These are phyloP conservation scores for Saussurea involucrata DNA, from an alignment of 129 eudicot species.

Conservation along the genomic window DNA sequence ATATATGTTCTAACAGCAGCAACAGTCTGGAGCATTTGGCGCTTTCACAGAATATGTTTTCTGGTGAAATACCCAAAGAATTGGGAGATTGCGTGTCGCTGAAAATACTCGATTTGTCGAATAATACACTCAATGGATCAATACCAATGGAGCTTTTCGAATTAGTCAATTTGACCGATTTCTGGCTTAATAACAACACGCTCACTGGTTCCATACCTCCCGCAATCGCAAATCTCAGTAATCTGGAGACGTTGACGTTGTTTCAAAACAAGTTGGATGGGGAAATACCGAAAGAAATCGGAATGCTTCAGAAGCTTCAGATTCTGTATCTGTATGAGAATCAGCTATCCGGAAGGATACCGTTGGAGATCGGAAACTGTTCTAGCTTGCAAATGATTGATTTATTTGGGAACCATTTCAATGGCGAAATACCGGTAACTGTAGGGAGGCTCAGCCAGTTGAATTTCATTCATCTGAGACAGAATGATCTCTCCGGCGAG, in stretches of 20 bases:
- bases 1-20: slow-evolving; percentile 58
- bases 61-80: slow-evolving; percentile 69
- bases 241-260: slow-evolving; percentile 66
- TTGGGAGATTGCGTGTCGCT: slow-evolving; percentile 53
- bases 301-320: slow-evolving; percentile 62
- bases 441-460: slow-evolving; percentile 70
- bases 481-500: slow-evolving; percentile 77
- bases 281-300: slow-evolving; percentile 73
- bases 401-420: slow-evolving; percentile 77
- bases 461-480: slow-evolving; percentile 73
- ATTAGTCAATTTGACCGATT: slow-evolving; percentile 57
- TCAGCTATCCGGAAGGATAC: slow-evolving; percentile 74
- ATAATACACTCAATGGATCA: slow-evolving; percentile 73
- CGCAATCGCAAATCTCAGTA: slow-evolving; percentile 58
- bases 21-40: slow-evolving; percentile 56
- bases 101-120: slow-evolving; percentile 79
- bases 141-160: slow-evolving; percentile 63
- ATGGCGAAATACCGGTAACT: slow-evolving; percentile 61
- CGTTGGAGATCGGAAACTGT: slow-evolving; percentile 88
- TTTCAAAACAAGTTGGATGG: slow-evolving; percentile 68
- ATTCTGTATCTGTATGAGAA: slow-evolving; percentile 66
- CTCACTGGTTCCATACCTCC: slow-evolving; percentile 64
- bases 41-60: slow-evolving; percentile 55
- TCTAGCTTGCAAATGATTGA: slow-evolving; percentile 89
- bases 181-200: slow-evolving; percentile 72